Percentiles rank a stretch among this genome's conserved stretches.
These are phyloP conservation scores for Volutella citrinella DNA, from an alignment of 2,329 filamentous ascomycete genomes.

Conservation along the genomic window DNA sequence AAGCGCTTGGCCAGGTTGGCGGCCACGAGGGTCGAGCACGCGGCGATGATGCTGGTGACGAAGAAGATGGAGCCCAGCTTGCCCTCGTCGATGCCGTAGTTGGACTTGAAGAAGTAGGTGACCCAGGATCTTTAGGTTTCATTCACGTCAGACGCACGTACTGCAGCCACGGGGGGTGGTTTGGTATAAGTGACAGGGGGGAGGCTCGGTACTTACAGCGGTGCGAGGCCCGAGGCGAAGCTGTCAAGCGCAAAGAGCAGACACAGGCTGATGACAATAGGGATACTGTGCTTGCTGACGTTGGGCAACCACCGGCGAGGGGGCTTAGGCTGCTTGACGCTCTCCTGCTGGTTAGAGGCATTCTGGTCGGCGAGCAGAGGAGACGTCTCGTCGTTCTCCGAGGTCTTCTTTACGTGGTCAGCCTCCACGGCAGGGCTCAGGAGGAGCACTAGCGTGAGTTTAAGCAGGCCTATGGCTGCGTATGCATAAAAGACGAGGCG, in stretches of 20 bases:
- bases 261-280: constrained; percentile 59
- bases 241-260: constrained; percentile 67
- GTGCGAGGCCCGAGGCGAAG: constrained; percentile 68
- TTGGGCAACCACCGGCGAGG: constrained; percentile 44
- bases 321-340: not conserved
- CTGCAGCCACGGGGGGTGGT: not conserved
- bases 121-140: constrained; percentile 47
- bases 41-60: constrained; percentile 48
- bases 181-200: no score
- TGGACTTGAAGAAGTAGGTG: constrained; percentile 52
- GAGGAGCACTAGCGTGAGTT: constrained; percentile 48
- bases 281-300: constrained; percentile 54
- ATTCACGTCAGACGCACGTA: no score
- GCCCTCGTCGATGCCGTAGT: constrained; percentile 46
- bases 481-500: constrained; percentile 47
- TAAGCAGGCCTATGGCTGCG: constrained; percentile 49
- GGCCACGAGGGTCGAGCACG: constrained; percentile 50
- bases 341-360: not conserved
- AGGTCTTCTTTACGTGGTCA: constrained; percentile 11
- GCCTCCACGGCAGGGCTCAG: constrained; percentile 47
- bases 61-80: constrained; percentile 55
- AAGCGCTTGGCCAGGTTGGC: constrained; percentile 53
- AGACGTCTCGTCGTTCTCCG: constrained; percentile 15
- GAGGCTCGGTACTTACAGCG: constrained; percentile 57
- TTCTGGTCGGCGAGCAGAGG: no score